A percentile compares a stretch with the other conserved stretches of the same genome.
Evolutionary conservation across 1,284 basidiomycete species (phyloP).

Genomic region (Moesziomyces globuligerus): DNA sequence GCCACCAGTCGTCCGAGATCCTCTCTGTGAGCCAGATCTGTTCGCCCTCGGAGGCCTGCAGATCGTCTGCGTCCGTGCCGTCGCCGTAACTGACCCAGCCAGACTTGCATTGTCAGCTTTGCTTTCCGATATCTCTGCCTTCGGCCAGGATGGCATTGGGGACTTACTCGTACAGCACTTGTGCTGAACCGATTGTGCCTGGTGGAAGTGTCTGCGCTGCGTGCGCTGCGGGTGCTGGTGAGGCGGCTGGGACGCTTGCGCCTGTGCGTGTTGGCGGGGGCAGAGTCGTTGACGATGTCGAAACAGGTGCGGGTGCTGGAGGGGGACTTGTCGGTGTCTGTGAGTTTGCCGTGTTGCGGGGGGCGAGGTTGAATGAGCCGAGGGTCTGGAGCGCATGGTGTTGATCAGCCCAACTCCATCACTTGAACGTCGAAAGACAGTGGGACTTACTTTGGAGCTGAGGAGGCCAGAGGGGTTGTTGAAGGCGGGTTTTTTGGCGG

Average conservation of each 20-base stretch:
- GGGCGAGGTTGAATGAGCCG: constrained; percentile 13
- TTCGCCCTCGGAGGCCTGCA: constrained; percentile 46
- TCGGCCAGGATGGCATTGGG: background rate
- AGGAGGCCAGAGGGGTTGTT: constrained; percentile 10
- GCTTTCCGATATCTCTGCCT: background rate
- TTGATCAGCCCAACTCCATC: too few relatives aligned
- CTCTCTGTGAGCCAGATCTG: constrained; percentile 46
- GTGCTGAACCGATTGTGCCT: constrained; percentile 21
- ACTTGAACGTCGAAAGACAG: too few relatives aligned
- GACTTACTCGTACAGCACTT: constrained; percentile 37
- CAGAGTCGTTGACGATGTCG: constrained; percentile 7
- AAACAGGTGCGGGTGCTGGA: background rate
- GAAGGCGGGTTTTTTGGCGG: constrained; percentile 17
- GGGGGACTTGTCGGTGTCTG: background rate
- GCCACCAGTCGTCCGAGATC: constrained; percentile 62
- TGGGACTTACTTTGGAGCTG: constrained; percentile 8
- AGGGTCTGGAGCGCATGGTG: constrained; percentile 7
- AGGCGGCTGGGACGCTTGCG: constrained; percentile 4
- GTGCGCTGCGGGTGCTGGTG: background rate
- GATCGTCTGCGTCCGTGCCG: constrained; percentile 52
- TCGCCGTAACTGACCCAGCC: too few relatives aligned
- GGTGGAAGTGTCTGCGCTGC: constrained; percentile 4
- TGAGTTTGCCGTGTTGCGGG: constrained; percentile 3
- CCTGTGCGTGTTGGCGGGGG: constrained; percentile 26
- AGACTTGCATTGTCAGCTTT: too few relatives aligned